Evolutionary conservation across 1,284 basidiomycete genomes (phyloP), one percentile per base, ranked within the genome.

Genomic region (Pseudozyma hubeiensis): DNA sequence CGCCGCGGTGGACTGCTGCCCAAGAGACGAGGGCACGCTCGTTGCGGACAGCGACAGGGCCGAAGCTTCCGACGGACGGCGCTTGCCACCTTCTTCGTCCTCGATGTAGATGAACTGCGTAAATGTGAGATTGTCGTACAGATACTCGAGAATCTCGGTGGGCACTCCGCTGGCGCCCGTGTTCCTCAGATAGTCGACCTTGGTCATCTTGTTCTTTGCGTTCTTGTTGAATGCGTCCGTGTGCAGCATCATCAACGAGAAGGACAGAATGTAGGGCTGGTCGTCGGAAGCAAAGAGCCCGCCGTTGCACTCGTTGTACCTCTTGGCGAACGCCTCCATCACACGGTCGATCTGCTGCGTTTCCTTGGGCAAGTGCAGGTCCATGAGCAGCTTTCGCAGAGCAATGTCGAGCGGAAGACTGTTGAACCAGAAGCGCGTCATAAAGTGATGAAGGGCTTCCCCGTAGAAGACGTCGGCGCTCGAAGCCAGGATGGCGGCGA

Each of bases 261-360:
- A 99, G 13, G 96, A 93, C 44, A 99, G 87, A 48, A 99, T 92
- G 86, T 99, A 99, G 6, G 95, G 92, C 81, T 97, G 93, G 81
- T 98, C 95, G 16, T 65, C 67, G 3, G 64, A 68, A 3, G 68
- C 87, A 82, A 96, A 97, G 40, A 97, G 85, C 53, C 88, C 89
- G 54, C 91, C 90, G 84, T 99, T 97, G 85, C 93, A 95, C 59
- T 89, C 87, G 63, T 90, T 86, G 85, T 98, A 99, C 60, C 92
- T 89, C 54, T 87, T 88, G 7, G 96, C 92, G 85, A 99, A 99
- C 0, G 93, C 93, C 85, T 98, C 94, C 83, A 99, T 93, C 53
- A 98, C 93, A 53, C 96, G 89, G 85, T 99, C 97, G 67, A 99
- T 99, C 85, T 99, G 96, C 84, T 99, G 97, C 0, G 96, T 98